Evolutionary conservation across 2,329 filamentous ascomycete species (phyloP).

Genomic region (Neofusicoccum ribis): DNA sequence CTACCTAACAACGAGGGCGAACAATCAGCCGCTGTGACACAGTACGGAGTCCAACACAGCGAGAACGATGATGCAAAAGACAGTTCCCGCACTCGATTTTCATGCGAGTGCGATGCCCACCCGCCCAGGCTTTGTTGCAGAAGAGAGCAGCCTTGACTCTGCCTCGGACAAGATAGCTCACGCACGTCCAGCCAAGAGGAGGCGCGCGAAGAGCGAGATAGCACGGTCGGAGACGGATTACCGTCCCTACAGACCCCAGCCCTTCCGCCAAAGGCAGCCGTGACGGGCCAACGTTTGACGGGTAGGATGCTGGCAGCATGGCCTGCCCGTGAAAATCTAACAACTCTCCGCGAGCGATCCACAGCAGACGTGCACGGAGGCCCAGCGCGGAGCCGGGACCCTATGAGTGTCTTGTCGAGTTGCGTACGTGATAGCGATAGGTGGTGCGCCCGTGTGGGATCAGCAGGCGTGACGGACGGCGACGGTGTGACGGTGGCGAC

Average conservation of each 20-base stretch:
- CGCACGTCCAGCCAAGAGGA: not conserved
- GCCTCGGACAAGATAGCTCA: not conserved
- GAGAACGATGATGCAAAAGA: not conserved
- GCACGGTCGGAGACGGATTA: not conserved
- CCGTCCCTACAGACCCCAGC: not conserved
- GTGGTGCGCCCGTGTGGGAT: not conserved
- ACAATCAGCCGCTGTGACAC: not conserved
- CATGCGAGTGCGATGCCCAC: not conserved
- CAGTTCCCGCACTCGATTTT: not conserved
- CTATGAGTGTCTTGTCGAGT: not conserved
- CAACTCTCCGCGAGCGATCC: not conserved
- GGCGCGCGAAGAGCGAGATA: not conserved
- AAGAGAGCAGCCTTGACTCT: slow-evolving; percentile 2
- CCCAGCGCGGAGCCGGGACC: not conserved
- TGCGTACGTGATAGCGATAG: not conserved
- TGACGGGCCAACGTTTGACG: not conserved
- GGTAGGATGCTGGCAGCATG: not conserved
- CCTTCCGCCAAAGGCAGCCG: slow-evolving; percentile 5
- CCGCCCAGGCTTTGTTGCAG: not conserved
- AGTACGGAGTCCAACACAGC: no score
- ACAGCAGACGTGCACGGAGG: not conserved
- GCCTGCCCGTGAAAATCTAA: not conserved
- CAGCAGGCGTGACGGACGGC: not conserved
- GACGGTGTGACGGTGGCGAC: not conserved
- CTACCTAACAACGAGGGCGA: not conserved